Evolutionary conservation across 73 alveolate genomes (phyloP), one percentile per base, ranked within the genome.

Genomic region (Paraurostyla sp.): DNA sequence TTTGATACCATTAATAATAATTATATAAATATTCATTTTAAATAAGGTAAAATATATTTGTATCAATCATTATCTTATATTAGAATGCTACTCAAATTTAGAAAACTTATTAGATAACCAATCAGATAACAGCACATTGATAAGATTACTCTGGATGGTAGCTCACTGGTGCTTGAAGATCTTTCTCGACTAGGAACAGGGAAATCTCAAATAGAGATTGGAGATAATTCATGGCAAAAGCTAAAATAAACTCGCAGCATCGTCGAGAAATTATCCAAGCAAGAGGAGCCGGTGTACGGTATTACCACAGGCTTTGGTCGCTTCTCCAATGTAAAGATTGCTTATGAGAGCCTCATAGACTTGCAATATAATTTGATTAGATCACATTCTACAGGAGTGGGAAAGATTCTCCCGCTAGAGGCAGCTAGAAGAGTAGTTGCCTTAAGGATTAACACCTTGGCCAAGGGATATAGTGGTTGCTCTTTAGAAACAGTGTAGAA

Each of bases 281-380:
- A 43, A 49, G 89, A 83, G 20, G 80, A 85, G 32, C 59, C 69
- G 9, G 89, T 60, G n/a, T 92, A 92, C 68, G 94, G 96, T 0
- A 92, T 92, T 0, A 92, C 82, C 11, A 92, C 94, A 20, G 96
- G 96, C 6, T 92, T 92, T 80, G 96, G 96, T 15, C 38, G 76
- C 56, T 92, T 92, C 27, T 58, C 85, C 0, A 59, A 88, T 68
- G 87, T 88, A 23, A 80, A 88, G n/a, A 81, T 92, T 23, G 81
- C 92, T 25, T 58, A 38, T 43, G 92, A 92, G 30, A 54, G 58
- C 30, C 85, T 92, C 68, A 76, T 59, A 4, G 91, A 87, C 0
- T 68, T 92, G n/a, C 91, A 92, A 30, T 78, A 63, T 54, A 92
- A 92, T 57, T 89, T 92, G 45, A 92, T 92, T 30, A 45, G 93